Base-by-base conservation (phyloP, 306 rosid genomes). In the Senna tora region DNA sequence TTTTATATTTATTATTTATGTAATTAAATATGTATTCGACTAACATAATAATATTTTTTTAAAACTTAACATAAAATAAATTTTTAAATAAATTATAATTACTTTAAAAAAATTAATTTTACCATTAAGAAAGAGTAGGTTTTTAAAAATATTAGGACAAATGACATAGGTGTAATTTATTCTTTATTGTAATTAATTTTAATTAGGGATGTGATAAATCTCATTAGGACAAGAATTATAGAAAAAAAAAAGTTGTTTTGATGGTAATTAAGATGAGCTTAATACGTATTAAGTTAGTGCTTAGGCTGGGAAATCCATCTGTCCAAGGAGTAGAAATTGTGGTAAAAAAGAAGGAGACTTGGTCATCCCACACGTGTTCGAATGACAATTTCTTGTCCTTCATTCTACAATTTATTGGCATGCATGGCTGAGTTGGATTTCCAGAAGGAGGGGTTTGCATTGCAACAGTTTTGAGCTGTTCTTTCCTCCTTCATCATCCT, bases 401-500 rank as follows among this genome's bases (percentile, higher is more conserved):
- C 43, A 47, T 34, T 9, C 49, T 54, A 25, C 69, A 79, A 30
- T 46, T 50, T 42, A 67, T 68, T 67, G 8, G 67, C 1, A 68
- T 46, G 59, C 16, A 39, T 69, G 69, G 71, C 53, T 69, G 65
- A 70, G 39, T 70, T 75, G 67, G 65, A 42, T 55, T 49, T 69
- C 25, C 63, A 46, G 68, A 67, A 19, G 50, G 80, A 80, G 63
- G 73, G 39, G 5, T n/a, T 6, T 6, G 3, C 38, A 6, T 6
- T 38, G 47, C 7, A 58, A 22, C 43, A 50, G 20, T 46, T 9
- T 20, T 73, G 74, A 45, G 58, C 11, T 79, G 75, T 32, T 28
- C 62, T 70, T 78, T 66, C 82, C 82, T 71, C 30, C 77, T 43
- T 53, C 76, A 6, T 50, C 65, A 5, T 12, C 41, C 50, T 36